Conservation (phyloP, 2,329 filamentous ascomycete genomes). For the Rutstroemia sp. region DNA sequence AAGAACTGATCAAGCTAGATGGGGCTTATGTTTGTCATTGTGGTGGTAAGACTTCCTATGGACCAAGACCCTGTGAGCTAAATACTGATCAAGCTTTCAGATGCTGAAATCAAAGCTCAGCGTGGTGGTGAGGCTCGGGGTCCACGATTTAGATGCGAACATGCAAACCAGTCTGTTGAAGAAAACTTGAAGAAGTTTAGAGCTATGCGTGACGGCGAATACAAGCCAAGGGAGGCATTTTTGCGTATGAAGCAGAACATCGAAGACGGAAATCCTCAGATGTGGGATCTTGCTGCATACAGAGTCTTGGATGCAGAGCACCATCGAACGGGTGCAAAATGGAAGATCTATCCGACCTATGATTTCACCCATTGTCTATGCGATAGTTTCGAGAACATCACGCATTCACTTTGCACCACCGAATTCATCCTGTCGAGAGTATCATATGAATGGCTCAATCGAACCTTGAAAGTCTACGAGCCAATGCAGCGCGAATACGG, state of each 20-base stretch:
- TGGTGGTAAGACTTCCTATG: slow-evolving; percentile 37
- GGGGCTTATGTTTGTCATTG: slow-evolving; percentile 85
- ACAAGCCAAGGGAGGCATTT: slow-evolving; percentile 75
- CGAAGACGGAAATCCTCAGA: slow-evolving; percentile 77
- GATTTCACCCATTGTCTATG: slow-evolving; percentile 88
- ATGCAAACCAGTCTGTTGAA: slow-evolving; percentile 67
- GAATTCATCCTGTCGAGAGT: slow-evolving; percentile 81
- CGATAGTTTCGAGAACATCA: slow-evolving; percentile 87
- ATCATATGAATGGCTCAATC: slow-evolving; percentile 87
- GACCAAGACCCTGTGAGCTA: not conserved
- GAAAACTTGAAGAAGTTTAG: slow-evolving; percentile 77
- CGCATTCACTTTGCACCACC: slow-evolving; percentile 86
- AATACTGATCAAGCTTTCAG: slow-evolving; percentile 32
- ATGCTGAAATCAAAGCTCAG: slow-evolving; percentile 78
- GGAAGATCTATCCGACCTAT: slow-evolving; percentile 93
- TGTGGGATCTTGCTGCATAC: slow-evolving; percentile 95
- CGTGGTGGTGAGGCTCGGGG: slow-evolving; percentile 69
- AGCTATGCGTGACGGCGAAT: slow-evolving; percentile 86
- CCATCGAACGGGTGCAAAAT: slow-evolving; percentile 71
- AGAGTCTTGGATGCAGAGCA: slow-evolving; percentile 71
- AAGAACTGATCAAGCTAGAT: slow-evolving; percentile 68
- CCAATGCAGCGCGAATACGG: slow-evolving; percentile 91
- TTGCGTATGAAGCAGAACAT: slow-evolving; percentile 92
- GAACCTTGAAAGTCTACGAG: slow-evolving; percentile 73
- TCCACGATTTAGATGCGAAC: slow-evolving; percentile 70